Evolutionary conservation across 345 rosid species (phyloP).

Genomic region (Rhizophora apiculata): DNA sequence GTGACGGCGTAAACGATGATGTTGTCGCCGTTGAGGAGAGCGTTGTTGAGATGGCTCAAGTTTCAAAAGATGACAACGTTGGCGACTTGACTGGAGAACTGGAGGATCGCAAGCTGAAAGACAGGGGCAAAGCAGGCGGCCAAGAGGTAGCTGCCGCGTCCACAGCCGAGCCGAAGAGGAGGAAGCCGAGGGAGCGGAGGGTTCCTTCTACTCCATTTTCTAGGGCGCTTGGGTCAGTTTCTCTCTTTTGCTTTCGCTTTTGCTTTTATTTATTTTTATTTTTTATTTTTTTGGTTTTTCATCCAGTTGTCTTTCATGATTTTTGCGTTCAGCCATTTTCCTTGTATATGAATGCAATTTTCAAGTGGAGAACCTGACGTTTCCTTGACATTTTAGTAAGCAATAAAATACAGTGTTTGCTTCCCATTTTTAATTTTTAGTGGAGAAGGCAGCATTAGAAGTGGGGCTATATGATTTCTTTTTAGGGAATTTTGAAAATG

Average conservation of each 20-base stretch:
- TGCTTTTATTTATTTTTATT: not conserved
- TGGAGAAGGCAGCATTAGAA: too few species aligned
- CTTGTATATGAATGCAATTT: too few species aligned
- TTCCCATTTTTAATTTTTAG: too few species aligned
- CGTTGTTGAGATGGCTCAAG: conserved; percentile 1
- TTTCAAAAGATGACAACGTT: conserved; percentile 4
- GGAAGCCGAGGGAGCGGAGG: conserved; percentile 79
- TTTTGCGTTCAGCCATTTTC: too few species aligned
- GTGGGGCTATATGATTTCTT: too few species aligned
- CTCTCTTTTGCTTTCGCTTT: too few species aligned
- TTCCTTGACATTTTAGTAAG: too few species aligned
- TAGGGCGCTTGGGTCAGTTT: conserved; percentile 76
- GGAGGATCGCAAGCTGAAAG: conserved; percentile 21
- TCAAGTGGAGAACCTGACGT: too few species aligned
- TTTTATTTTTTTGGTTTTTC: not conserved
- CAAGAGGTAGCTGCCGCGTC: conserved; percentile 17
- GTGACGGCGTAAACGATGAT: not conserved
- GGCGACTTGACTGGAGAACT: conserved; percentile 17
- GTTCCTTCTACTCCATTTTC: conserved; percentile 91
- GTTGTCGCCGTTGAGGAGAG: not conserved
- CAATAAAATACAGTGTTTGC: too few species aligned
- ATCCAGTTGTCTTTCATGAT: too few species aligned
- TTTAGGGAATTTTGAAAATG: too few species aligned
- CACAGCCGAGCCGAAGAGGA: conserved; percentile 43
- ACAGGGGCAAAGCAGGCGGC: conserved; percentile 19